phyloP scores from a whole-genome alignment of 2,329 filamentous ascomycete genomes.

The Paramyrothecium roridum region DNA sequence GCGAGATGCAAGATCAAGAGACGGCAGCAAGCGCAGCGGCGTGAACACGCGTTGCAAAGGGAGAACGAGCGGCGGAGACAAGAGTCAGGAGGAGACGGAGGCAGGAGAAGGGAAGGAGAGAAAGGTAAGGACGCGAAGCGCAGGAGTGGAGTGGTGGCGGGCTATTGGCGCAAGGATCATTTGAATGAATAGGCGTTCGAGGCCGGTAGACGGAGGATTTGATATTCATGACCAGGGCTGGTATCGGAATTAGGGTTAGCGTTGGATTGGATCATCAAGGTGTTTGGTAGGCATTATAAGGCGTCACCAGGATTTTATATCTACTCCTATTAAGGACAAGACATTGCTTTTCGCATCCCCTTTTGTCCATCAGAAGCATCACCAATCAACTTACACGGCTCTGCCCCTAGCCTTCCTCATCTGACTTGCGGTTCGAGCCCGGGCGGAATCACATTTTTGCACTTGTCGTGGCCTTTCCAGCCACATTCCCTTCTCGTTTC shows the following conservation, averaged over 20 bases:
- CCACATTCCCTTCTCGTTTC: too few species aligned
- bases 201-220: not conserved
- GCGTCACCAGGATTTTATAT: too few species aligned
- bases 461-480: too few species aligned
- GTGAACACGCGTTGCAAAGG: conserved; percentile 58
- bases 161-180: conserved; percentile 50
- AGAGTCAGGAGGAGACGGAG: conserved; percentile 55
- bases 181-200: conserved; percentile 24
- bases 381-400: too few species aligned
- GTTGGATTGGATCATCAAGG: not conserved
- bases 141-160: conserved; percentile 54
- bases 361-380: too few species aligned
- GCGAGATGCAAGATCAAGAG: conserved; percentile 58
- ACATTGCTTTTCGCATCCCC: too few species aligned
- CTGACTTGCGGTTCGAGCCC: conserved; percentile 9
- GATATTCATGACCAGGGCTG: not conserved
- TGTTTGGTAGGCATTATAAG: too few species aligned
- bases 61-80: conserved; percentile 55
- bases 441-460: conserved; percentile 6
- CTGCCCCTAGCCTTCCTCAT: conserved; percentile 1
- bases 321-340: too few species aligned
- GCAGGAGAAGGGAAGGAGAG: conserved; percentile 56
- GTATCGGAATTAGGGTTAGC: not conserved
- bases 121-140: conserved; percentile 55
- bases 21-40: conserved; percentile 57